These are phyloP conservation scores for Cornus kousa DNA, from an alignment of 148 eudicot species.

Conservation along the genomic window DNA sequence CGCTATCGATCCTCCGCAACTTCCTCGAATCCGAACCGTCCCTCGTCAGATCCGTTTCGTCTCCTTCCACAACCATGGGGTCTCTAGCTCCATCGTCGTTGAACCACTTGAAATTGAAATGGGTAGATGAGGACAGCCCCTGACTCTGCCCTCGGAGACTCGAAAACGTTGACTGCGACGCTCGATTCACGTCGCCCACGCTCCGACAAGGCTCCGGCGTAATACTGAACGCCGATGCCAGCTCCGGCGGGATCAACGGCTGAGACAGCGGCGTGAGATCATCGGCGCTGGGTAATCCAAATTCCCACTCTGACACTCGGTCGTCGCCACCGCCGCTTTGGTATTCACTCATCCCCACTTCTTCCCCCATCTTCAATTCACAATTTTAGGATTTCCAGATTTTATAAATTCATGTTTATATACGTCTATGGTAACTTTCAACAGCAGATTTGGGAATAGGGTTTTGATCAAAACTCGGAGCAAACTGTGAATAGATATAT, in stretches of 20 bases:
- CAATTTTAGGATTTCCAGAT: not conserved
- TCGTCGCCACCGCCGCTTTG: constrained; percentile 22
- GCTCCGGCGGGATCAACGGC: constrained; percentile 46
- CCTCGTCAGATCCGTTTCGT: constrained; percentile 29
- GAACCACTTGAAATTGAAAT: constrained; percentile 25
- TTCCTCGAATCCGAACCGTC: constrained; percentile 39
- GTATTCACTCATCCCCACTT: constrained; percentile 34
- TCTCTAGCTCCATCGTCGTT: constrained; percentile 10
- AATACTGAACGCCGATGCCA: constrained; percentile 56
- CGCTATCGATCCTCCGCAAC: constrained; percentile 22
- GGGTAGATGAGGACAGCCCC: constrained; percentile 4
- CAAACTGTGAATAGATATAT: not conserved
- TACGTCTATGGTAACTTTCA: too few species aligned
- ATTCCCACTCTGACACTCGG: constrained; percentile 51
- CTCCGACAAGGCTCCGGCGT: constrained; percentile 46
- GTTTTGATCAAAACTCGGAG: not conserved
- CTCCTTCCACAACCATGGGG: constrained; percentile 10
- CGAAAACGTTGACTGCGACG: constrained; percentile 43
- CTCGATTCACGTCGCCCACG: constrained; percentile 46
- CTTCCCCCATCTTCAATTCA: constrained; percentile 32
- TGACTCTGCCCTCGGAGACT: constrained; percentile 25
- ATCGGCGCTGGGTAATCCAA: constrained; percentile 39
- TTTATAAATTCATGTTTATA: not conserved
- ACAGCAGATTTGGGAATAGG: not conserved
- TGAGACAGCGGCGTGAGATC: constrained; percentile 54